A percentile compares a stretch with the other conserved stretches of the same genome.
Conservation (phyloP, 2,329 filamentous ascomycete genomes). For the Calonectria fujianensis region DNA sequence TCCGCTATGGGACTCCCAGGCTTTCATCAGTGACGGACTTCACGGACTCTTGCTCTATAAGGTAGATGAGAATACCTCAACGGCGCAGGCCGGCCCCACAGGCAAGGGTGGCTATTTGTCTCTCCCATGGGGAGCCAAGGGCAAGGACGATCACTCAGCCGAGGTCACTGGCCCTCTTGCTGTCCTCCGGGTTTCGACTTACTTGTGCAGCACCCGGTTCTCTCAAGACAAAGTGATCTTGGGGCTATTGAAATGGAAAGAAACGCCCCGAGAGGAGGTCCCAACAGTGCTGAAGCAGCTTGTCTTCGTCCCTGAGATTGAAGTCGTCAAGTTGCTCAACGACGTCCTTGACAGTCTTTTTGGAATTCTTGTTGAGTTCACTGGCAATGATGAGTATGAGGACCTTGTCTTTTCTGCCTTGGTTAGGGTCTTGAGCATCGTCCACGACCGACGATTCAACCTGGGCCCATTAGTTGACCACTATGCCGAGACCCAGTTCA, state of each 20-base stretch:
- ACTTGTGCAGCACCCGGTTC: slow-evolving; percentile 94
- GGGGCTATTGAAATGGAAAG: slow-evolving; percentile 90
- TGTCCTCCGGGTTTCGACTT: slow-evolving; percentile 86
- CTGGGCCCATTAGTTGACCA: slow-evolving; percentile 92
- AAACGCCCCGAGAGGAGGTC: slow-evolving; percentile 82
- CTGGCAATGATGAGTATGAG: slow-evolving; percentile 94
- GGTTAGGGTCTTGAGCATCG: slow-evolving; percentile 92
- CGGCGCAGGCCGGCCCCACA: slow-evolving; percentile 73
- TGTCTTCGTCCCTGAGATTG: slow-evolving; percentile 96
- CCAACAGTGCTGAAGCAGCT: slow-evolving; percentile 86
- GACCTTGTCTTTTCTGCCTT: slow-evolving; percentile 94
- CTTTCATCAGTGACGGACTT: slow-evolving; percentile 90
- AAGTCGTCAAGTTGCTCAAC: slow-evolving; percentile 94
- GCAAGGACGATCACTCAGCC: slow-evolving; percentile 79
- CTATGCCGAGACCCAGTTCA: slow-evolving; percentile 91
- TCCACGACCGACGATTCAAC: slow-evolving; percentile 95
- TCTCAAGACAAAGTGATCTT: slow-evolving; percentile 93
- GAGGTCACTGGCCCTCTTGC: slow-evolving; percentile 89
- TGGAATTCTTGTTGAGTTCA: slow-evolving; percentile 90
- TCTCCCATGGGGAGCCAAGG: slow-evolving; percentile 84
- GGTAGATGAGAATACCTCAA: slow-evolving; percentile 92
- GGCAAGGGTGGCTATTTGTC: slow-evolving; percentile 92
- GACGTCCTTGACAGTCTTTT: slow-evolving; percentile 95
- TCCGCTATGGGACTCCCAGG: slow-evolving; percentile 93
- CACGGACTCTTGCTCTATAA: slow-evolving; percentile 90